Conservation (phyloP, 768 basidiomycete genomes). For the Collybia mongolica region DNA sequence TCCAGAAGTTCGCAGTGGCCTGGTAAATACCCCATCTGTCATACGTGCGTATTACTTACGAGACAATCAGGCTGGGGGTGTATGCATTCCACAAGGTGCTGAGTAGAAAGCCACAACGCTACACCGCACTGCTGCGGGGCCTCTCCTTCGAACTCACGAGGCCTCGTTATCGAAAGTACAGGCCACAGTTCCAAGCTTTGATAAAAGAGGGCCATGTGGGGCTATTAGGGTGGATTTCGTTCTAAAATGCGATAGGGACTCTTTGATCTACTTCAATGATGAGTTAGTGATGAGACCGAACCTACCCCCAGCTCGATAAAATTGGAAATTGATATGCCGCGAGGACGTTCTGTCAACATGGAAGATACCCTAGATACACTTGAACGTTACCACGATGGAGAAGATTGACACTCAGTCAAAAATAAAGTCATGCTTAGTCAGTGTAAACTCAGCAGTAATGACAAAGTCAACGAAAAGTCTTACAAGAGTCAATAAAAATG, state of each 20-base stretch:
- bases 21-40: slow-evolving; percentile 48
- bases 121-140: slow-evolving; percentile 42
- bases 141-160: slow-evolving; percentile 52
- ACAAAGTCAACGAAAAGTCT: too few relatives aligned
- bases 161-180: slow-evolving; percentile 40
- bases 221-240: slow-evolving; percentile 16
- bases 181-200: slow-evolving; percentile 44
- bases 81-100: slow-evolving; percentile 77
- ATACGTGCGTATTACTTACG: not conserved
- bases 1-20: slow-evolving; percentile 49
- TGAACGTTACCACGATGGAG: too few relatives aligned
- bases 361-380: too few relatives aligned
- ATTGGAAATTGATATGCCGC: too few relatives aligned
- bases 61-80: slow-evolving; percentile 64
- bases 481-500: too few relatives aligned
- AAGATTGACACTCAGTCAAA: too few relatives aligned
- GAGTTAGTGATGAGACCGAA: too few relatives aligned
- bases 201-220: slow-evolving; percentile 43
- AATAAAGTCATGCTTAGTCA: too few relatives aligned
- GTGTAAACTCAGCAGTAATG: too few relatives aligned
- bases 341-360: too few relatives aligned
- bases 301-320: too few relatives aligned
- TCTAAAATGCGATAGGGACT: not conserved
- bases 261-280: too few relatives aligned
- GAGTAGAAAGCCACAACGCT: slow-evolving; percentile 47